Evolutionary conservation across 768 basidiomycete genomes (phyloP), one percentile per base, ranked within the genome.

Genomic region (Psilocybe sp.): DNA sequence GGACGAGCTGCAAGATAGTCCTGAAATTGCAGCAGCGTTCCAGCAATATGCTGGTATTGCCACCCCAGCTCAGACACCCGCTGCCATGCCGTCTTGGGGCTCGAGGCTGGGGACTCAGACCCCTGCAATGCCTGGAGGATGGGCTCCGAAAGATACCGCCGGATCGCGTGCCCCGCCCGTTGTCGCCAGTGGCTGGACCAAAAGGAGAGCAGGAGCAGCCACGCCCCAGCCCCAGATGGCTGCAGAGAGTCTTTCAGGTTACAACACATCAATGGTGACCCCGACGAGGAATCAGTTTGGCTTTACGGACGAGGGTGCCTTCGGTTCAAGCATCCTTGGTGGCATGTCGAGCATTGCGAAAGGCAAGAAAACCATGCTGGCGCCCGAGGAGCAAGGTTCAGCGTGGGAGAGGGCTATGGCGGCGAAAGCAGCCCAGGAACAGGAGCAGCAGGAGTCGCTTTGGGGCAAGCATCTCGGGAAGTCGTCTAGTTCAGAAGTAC

Each of bases 111-210:
- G 4, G 23, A 28, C 23, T 28, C 23, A 28, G 23, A 28, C 23
- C 23, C 23, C 23, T 28, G 23, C 23, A 4, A 28, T 28, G 23
- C 23, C 23, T 28, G 23, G 23, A 28, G 23, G 23, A 28, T 28
- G 23, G 23, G 23, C 23, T 3, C 3, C 23, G 4, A 28, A 7
- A 28, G 23, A 28, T 28, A 28, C 23, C 23, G 23, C 23, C 23
- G 23, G 23, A 28, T 28, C 23, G 23, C 23, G 23, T 28, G 23
- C 23, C 23, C 3, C 23, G 7, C 23, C 23, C 23, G 23, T 62
- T 1, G 49, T 63, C 8, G 53, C 49, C 15, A 63, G 60, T 44
- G 63, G 53, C 11, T 64, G 62, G 64, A 55, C 47, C 9, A 64
- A 60, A 52, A 60, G 44, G 35, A 45, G 49, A 2, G 50, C 51